Conservation (phyloP, 139 green algal species). For the Chlorella sp. region DNA sequence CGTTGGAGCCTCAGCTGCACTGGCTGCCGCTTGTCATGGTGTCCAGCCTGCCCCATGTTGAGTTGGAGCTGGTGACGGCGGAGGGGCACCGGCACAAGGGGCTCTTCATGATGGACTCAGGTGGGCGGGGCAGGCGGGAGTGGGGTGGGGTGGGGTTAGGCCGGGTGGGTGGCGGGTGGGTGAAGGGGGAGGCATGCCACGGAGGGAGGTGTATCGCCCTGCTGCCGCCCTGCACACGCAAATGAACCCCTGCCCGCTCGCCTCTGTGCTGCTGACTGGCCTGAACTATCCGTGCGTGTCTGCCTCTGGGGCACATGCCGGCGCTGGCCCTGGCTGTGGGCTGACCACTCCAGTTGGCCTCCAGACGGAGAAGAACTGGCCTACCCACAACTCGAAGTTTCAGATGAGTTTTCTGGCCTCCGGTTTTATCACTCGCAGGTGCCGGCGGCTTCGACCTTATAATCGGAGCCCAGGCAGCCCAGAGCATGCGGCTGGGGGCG, state of each 20-base stretch:
- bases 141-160: neutral
- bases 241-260: too few relatives aligned
- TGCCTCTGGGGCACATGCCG: too few relatives aligned
- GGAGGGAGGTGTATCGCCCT: neutral
- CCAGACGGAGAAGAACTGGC: too few relatives aligned
- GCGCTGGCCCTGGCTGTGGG: neutral
- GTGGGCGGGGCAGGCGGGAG: neutral
- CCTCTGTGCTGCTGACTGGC: too few relatives aligned
- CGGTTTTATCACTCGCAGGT: neutral
- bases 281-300: too few relatives aligned
- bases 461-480: neutral
- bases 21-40: slow-evolving; percentile 28
- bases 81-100: neutral
- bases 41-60: slow-evolving; percentile 4
- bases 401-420: neutral
- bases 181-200: neutral
- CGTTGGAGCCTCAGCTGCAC: neutral
- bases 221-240: neutral
- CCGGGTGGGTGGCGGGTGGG: neutral
- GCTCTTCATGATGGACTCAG: slow-evolving; percentile 26
- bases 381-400: too few relatives aligned
- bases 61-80: slow-evolving; percentile 12
- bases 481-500: slow-evolving; percentile 2
- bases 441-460: slow-evolving; percentile 21
- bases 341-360: too few relatives aligned